Base-by-base conservation (phyloP, 306 rosid genomes). In the Prunus kanzakura region DNA sequence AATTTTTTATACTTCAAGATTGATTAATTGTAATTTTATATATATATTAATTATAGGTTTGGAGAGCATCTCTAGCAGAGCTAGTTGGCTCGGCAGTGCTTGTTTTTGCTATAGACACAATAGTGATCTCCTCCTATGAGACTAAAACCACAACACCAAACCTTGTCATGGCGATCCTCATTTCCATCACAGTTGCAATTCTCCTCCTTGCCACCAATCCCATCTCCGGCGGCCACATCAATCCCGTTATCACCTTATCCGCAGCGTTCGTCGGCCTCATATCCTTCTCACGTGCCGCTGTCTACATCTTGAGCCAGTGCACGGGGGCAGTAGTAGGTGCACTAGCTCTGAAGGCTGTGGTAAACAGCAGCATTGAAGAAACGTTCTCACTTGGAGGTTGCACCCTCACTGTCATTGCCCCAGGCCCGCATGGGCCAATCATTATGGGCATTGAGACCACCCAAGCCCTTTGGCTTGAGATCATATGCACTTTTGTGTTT, bases 321-420 rank as follows among this genome's bases (percentile, higher is more conserved):
- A 50, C 12, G 0, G 81, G 88, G 16, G 83, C 72, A 1, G 35
- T 84, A 18, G 32, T 81, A 3, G 88, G 88, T n/a, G 85, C 85
- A 14, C 78, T 84, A 8, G 88, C 88, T 9, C 83, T 84, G 32
- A 84, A 81, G 73, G 83, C 83, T 14, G 85, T 84, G 62, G 64
- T 81, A 11, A 78, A 27, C 76, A 74, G 64, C 65, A 68, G 56
- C 72, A 71, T 78, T 12, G 83, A 77, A 46, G 69, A 71, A 0
- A 19, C 69, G 2, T 84, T 73, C 71, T 81, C 88, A 1, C 83
- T 84, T n/a, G 88, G 88, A 49, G 88, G 88, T 11, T 84, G 88
- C 64, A 84, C 88, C 0, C 85, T 81, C 46, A 75, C 72, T 9
- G 88, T 81, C 11, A 61, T 84, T 3, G 25, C 61, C 2, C 83